Evolutionary conservation across 306 rosid species (phyloP), one percentile per base, ranked within the genome.

Genomic region (Inga laurina): DNA sequence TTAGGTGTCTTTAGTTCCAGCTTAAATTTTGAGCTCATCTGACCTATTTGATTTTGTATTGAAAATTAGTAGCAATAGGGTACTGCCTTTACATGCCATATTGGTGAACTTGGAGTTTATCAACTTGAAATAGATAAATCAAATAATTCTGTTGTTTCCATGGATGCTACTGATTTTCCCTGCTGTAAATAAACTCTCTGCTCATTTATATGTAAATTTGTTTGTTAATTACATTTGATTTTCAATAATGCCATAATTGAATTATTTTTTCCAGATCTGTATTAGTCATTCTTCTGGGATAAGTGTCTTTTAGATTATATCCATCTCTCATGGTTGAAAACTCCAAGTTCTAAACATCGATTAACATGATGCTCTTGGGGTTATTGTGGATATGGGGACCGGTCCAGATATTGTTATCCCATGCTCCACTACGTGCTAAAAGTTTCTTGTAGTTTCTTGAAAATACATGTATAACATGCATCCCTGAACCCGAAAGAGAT

Each of bases 21-120:
- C 21, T n/a, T 16, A 72, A 22, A 44, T 72, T 62, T 72, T 10
- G 11, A 22, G 19, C 46, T 68, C 45, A 76, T 51, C 48, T 37
- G 66, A 83, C 77, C 84, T 79, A 79, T 65, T 72, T 82, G 76
- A 70, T 85, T 74, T 81, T 70, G 13, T 21, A 41, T 45, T 10
- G 81, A 52, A 54, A 46, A 57, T 84, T 77, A 56, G 24, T 72
- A 52, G 74, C 78, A 52, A 76, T 70, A 79, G 80, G 81, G 30
- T 37, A 75, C 39, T 78, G 72, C 70, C 75, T 14, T 52, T 57
- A 2, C 24, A 57, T n/a, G 64, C 12, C 64, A 57, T 57, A 21
- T 21, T 8, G 30, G 64, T 57, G 80, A 84, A 82, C 48, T 81
- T 71, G 57, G 67, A 68, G 75, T 70, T 79, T 70, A 74, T 62